Evolutionary conservation across 179 eudicot genomes (phyloP).

Genomic region (Sideroxylon spinosum): DNA sequence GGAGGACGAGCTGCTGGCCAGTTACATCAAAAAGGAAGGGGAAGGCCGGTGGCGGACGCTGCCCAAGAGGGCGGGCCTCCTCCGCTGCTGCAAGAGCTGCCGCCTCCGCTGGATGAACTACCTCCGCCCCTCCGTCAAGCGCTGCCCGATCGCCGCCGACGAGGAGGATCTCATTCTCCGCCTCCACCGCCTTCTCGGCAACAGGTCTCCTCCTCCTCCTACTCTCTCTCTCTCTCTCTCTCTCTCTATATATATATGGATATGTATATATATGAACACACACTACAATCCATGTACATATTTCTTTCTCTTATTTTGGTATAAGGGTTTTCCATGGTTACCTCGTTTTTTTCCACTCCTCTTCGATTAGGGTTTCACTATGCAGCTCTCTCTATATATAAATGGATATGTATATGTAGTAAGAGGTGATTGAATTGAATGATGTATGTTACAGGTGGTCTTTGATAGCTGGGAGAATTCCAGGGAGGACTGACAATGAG

Average conservation of each 20-base stretch:
- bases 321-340: background rate
- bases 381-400: background rate
- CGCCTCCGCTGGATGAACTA: conserved; percentile 48
- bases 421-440: too few species aligned
- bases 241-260: background rate
- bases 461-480: conserved; percentile 49
- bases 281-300: background rate
- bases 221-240: background rate
- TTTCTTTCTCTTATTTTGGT: background rate
- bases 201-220: conserved; percentile 20
- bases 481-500: conserved; percentile 47
- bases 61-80: conserved; percentile 38
- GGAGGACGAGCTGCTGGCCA: conserved; percentile 36
- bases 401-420: too few species aligned
- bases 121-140: conserved; percentile 42
- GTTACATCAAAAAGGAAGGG: conserved; percentile 36
- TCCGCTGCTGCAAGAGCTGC: conserved; percentile 47
- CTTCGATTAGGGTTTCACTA: background rate
- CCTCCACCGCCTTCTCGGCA: conserved; percentile 47
- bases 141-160: conserved; percentile 36
- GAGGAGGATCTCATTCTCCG: conserved; percentile 48
- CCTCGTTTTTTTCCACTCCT: background rate
- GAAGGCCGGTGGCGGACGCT: conserved; percentile 44
- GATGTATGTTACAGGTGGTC: conserved; percentile 31
- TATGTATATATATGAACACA: background rate